A percentile compares a stretch with the other conserved stretches of the same genome.
Evolutionary conservation across 495 filamentous ascomycete genomes (phyloP).

Genomic region (Penicillium canariense): DNA sequence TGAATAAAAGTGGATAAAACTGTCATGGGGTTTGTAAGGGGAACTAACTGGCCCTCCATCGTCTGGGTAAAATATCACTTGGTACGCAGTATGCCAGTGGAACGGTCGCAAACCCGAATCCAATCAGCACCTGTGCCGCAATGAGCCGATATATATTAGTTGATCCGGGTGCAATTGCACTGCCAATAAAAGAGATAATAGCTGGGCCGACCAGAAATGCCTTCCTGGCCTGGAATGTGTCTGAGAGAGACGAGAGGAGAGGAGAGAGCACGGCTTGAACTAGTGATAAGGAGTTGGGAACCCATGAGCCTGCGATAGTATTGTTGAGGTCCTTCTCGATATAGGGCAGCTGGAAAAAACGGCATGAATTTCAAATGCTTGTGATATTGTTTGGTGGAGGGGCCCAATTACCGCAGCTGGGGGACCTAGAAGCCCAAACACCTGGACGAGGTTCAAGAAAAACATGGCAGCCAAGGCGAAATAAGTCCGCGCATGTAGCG

Average conservation of each 20-base stretch:
- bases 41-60: constrained; percentile 12
- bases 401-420: not conserved
- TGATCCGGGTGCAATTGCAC: constrained; percentile 11
- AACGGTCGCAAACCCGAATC: constrained; percentile 13
- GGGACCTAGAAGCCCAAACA: constrained; percentile 13
- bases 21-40: too few species aligned
- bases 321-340: constrained; percentile 13
- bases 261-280: constrained; percentile 13
- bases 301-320: constrained; percentile 7
- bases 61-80: constrained; percentile 13
- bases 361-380: not conserved
- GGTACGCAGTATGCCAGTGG: constrained; percentile 14
- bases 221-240: constrained; percentile 13
- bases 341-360: not conserved
- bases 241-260: constrained; percentile 9
- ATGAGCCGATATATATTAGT: constrained; percentile 9
- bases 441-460: constrained; percentile 9
- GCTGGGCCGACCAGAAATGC: constrained; percentile 8
- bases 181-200: constrained; percentile 9
- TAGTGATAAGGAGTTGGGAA: constrained; percentile 11
- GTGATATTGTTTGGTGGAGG: not conserved
- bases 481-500: constrained; percentile 8
- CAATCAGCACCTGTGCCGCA: constrained; percentile 10
- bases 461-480: constrained; percentile 12
- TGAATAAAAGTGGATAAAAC: not conserved